Conservation (phyloP, 768 basidiomycete genomes). For the Podaxis carcinomalis region DNA sequence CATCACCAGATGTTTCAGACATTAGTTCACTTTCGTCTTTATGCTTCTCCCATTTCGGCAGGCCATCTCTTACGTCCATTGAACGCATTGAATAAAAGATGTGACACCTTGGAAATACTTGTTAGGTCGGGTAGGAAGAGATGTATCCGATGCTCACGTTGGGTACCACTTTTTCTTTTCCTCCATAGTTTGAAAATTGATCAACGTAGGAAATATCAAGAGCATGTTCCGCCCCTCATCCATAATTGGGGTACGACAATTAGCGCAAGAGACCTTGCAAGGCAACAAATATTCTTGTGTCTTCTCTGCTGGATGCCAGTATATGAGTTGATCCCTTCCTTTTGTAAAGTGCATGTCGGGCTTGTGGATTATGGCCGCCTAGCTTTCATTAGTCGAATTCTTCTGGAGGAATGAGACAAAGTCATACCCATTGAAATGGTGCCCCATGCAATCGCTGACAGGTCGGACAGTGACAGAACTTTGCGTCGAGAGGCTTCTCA, state of each 20-base stretch:
- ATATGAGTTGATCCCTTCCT: slow-evolving; percentile 7
- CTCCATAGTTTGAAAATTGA: neutral
- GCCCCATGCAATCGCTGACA: slow-evolving; percentile 13
- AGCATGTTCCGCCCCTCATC: slow-evolving; percentile 14
- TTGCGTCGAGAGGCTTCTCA: slow-evolving; percentile 7
- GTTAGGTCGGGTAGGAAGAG: neutral
- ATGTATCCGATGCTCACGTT: neutral
- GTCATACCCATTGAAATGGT: slow-evolving; percentile 14
- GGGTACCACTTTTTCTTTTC: slow-evolving; percentile 10
- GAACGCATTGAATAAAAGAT: slow-evolving; percentile 12
- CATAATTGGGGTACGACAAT: slow-evolving; percentile 13
- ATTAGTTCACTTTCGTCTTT: slow-evolving; percentile 2
- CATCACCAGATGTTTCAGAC: neutral
- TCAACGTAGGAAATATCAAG: slow-evolving; percentile 11
- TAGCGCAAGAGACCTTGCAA: slow-evolving; percentile 12
- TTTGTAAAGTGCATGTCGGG: slow-evolving; percentile 8
- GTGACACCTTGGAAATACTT: slow-evolving; percentile 1
- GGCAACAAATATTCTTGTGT: slow-evolving; percentile 4
- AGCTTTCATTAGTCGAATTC: neutral
- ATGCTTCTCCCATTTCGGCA: slow-evolving; percentile 10
- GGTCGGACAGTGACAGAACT: slow-evolving; percentile 13
- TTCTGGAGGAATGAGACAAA: neutral
- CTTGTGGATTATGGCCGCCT: slow-evolving; percentile 14
- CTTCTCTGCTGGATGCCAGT: slow-evolving; percentile 4
- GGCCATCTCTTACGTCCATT: slow-evolving; percentile 11